phyloP scores from a whole-genome alignment of 352 stramenopile genomes.

The Phytopythium delawarense region DNA sequence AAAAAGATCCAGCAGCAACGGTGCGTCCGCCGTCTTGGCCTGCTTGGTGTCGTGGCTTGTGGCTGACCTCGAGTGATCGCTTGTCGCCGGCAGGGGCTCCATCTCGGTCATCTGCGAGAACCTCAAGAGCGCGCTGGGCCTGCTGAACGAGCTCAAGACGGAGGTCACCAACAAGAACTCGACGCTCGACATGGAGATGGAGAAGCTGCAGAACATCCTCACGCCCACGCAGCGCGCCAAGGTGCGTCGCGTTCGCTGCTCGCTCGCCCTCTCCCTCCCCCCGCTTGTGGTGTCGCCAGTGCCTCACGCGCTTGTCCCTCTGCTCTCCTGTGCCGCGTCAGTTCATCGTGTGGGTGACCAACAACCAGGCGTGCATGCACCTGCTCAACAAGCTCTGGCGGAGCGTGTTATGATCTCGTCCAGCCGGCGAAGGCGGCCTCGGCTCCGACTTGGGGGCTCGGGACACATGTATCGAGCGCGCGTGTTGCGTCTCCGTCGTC shows the following conservation, averaged over 20 bases:
- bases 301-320: not conserved
- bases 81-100: conserved; percentile 23
- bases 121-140: conserved; percentile 78
- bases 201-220: conserved; percentile 92
- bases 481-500: not conserved
- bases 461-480: not conserved
- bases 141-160: conserved; percentile 87
- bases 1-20: conserved; percentile 91
- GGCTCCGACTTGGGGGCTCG: not conserved
- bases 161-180: conserved; percentile 90
- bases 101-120: conserved; percentile 86
- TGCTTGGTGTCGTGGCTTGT: conserved; percentile 1
- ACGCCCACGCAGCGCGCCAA: conserved; percentile 92
- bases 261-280: not conserved
- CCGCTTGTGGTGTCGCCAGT: conserved; percentile 2
- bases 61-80: not conserved
- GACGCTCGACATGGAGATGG: conserved; percentile 92
- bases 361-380: conserved; percentile 95
- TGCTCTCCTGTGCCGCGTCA: conserved; percentile 19
- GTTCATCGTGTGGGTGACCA: conserved; percentile 96
- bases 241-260: conserved; percentile 21
- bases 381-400: conserved; percentile 96
- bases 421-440: not conserved
- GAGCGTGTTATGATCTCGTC: conserved; percentile 69
- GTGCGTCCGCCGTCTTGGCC: conserved; percentile 18